Evolutionary conservation across 768 basidiomycete genomes (phyloP).

Genomic region (Rhizopogon sp.): DNA sequence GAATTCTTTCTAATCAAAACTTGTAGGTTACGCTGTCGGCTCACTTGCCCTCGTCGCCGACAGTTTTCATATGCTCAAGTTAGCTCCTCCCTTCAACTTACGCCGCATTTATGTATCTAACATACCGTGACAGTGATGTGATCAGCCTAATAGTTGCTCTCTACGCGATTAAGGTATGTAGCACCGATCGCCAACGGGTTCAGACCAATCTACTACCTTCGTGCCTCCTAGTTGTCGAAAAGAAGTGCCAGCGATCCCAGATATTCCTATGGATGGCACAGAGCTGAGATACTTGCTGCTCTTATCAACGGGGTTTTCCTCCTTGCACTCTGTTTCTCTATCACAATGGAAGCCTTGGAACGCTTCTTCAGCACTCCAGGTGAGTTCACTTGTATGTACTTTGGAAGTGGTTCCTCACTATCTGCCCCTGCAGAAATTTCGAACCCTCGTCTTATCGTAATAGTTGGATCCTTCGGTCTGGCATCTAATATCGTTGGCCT

Average conservation of each 20-base stretch:
- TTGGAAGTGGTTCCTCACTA: neutral
- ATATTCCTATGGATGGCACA: conserved; percentile 99
- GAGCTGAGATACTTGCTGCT: conserved; percentile 94
- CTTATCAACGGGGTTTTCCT: conserved; percentile 96
- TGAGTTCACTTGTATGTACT: conserved; percentile 17
- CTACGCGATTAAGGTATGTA: conserved; percentile 79
- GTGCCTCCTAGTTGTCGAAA: conserved; percentile 52
- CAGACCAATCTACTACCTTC: neutral
- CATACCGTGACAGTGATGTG: conserved; percentile 67
- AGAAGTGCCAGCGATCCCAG: conserved; percentile 56
- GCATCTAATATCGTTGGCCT: conserved; percentile 90
- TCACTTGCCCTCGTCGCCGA: conserved; percentile 95
- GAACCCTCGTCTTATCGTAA: conserved; percentile 81
- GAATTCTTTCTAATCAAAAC: neutral
- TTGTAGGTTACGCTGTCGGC: conserved; percentile 86
- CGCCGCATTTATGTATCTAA: conserved; percentile 7
- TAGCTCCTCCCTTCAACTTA: conserved; percentile 18
- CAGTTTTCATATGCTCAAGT: conserved; percentile 99
- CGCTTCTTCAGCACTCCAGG: conserved; percentile 86
- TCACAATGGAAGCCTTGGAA: conserved; percentile 86
- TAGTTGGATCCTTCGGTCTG: conserved; percentile 87
- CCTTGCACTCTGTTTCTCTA: conserved; percentile 94
- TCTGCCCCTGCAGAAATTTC: conserved; percentile 61
- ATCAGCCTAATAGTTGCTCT: conserved; percentile 93
- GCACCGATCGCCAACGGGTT: neutral